Evolutionary conservation across 2,329 filamentous ascomycete species (phyloP), one percentile per base, ranked within the genome.

Genomic region (Xylariaceae sp.): DNA sequence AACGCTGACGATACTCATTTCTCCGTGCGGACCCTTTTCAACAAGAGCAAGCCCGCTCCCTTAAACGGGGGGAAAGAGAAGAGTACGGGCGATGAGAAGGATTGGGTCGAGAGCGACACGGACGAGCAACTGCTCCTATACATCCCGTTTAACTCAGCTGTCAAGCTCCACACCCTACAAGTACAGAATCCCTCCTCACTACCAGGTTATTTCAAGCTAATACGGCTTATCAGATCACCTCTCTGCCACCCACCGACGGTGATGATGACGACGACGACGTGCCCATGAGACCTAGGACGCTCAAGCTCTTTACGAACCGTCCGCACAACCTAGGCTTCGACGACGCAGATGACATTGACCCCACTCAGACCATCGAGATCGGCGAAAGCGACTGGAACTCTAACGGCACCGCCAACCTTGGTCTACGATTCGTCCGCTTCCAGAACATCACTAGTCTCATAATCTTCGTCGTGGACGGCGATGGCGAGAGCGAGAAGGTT

Each of bases 101-200:
- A 99, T 75, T 98, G 90, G 88, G 87, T 98, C 20, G 91, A 97
- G 79, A 97, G 91, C 73, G 93, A 97, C 70, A 96, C 93, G 37
- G 95, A 99, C 71, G 93, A 98, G 77, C 95, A 99, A 79, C 79
- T 99, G 60, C 90, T 98, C 83, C 82, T 99, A 45, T 98, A 88
- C 75, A 81, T 96, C 54, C 93, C 95, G 0, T 96, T 99, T 77
- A 89, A 93, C 73, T 86, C 89, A 29, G 90, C 87, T 46, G 73
- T 96, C 63, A 99, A 98, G 79, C 82, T 98, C 49, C 93, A 97
- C 76, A 93, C 91, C 10, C 76, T 89, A 29, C 86, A 88, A 78
- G 85, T 85, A 75, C 55, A 75, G 61, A 42, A 40, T 40, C 23
- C 40, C 16, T 44, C 37, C 44, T 29, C 12, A 14, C n/a, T 16